These are phyloP conservation scores for Penicillium concentricum DNA, from an alignment of 2,329 filamentous ascomycete genomes.

Conservation along the genomic window DNA sequence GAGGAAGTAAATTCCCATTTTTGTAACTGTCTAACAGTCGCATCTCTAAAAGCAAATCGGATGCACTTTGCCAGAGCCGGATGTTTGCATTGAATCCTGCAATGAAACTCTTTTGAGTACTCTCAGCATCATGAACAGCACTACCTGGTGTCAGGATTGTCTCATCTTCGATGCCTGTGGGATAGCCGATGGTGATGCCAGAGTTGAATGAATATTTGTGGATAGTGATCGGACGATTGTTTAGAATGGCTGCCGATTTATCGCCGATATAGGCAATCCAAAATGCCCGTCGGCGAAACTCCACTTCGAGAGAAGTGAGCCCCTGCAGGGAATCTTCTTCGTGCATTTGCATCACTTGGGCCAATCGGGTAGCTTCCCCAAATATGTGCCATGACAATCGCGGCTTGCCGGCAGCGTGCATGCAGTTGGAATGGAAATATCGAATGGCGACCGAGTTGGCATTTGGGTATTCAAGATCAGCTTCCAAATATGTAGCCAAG, in stretches of 20 bases:
- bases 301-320: constrained; percentile 40
- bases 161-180: constrained; percentile 21
- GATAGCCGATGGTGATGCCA: constrained; percentile 38
- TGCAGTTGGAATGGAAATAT: constrained; percentile 49
- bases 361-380: constrained; percentile 45
- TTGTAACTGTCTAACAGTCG: constrained; percentile 14
- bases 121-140: constrained; percentile 1
- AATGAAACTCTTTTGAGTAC: constrained; percentile 32
- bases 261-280: constrained; percentile 28
- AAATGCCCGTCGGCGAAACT: constrained; percentile 22
- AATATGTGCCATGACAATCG: constrained; percentile 49
- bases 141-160: constrained; percentile 18
- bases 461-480: constrained; percentile 44
- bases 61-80: constrained; percentile 43
- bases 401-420: constrained; percentile 46
- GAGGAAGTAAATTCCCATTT: neutral
- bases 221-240: constrained; percentile 46
- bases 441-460: constrained; percentile 47
- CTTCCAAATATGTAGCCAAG: constrained; percentile 42
- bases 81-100: constrained; percentile 47
- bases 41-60: constrained; percentile 42
- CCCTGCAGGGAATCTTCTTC: constrained; percentile 41
- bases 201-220: constrained; percentile 46
- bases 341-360: constrained; percentile 46
- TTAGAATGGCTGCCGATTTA: constrained; percentile 27